Evolutionary conservation across 306 rosid genomes (phyloP), one percentile per base, ranked within the genome.

Genomic region (Albizia julibrissin): DNA sequence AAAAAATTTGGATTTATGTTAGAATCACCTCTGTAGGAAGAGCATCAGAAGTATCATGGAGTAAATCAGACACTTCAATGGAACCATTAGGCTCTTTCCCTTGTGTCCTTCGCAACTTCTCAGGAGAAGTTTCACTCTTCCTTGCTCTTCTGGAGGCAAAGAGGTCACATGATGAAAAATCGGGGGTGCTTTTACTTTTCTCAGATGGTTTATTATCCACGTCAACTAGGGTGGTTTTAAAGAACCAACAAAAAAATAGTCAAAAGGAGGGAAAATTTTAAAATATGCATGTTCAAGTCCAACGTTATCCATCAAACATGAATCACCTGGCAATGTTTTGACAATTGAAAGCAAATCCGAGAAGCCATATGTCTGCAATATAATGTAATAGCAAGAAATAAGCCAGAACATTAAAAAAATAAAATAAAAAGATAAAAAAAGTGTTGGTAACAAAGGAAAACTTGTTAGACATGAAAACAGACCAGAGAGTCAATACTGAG

Each of bases 401-500:
- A 69, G 76, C 54, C 47, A 74, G 56, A 84, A 59, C n/a, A 50
- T 79, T 79, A 54, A 29, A 27, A 22, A 12, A 59, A 58, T 24
- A 62, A 62, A 29, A 26, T 10, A 2, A 77, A 65, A 27, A 64
- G 21, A 15, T n/a, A 34, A 43, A 79, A 80, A 76, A 10, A 56
- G 10, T 11, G 50, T 33, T 46, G 68, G 74, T 46, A 71, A 44
- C 62, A 71, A 61, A 78, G 68, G 34, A 86, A 89, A 58, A 58
- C 15, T 49, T 69, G 74, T 71, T 64, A 68, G 78, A 42, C 78
- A 78, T 64, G 21, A 80, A 88, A 78, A 59, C 82, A 83, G 84
- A 96, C 99, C 97, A 93, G 99, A 80, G 99, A 96, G 84, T 96
- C 99, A 18, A 96, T 98, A 86, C 97, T 96, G 71, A 96, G 90